Evolutionary conservation across 2,329 filamentous ascomycete genomes (phyloP).

Genomic region (Botrytis paeoniae): DNA sequence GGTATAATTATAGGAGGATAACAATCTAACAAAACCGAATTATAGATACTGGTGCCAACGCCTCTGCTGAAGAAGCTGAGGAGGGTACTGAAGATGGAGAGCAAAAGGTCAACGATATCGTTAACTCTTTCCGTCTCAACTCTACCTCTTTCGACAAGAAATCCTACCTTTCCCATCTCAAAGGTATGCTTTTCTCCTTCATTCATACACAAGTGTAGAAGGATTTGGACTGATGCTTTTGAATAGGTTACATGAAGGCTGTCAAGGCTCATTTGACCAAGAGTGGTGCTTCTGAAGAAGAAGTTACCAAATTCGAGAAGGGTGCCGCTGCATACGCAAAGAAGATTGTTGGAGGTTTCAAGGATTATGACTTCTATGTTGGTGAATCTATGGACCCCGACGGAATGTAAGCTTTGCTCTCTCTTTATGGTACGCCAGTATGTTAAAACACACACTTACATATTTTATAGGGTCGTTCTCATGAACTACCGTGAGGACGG

Average conservation of each 20-base stretch:
- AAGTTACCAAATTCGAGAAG: conserved; percentile 75
- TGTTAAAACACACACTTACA: conserved; percentile 12
- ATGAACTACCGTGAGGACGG: conserved; percentile 98
- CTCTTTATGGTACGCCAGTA: neutral
- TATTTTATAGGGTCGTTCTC: conserved; percentile 66
- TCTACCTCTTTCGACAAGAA: conserved; percentile 84
- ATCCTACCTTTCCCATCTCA: conserved; percentile 76
- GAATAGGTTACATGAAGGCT: conserved; percentile 84
- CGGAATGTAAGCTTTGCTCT: conserved; percentile 69
- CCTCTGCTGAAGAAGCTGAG: conserved; percentile 79
- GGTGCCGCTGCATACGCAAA: conserved; percentile 74
- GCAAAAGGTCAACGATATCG: conserved; percentile 85
- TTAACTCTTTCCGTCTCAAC: conserved; percentile 87
- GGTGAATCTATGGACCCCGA: conserved; percentile 91
- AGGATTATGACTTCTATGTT: conserved; percentile 93
- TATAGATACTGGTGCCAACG: conserved; percentile 87
- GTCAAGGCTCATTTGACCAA: conserved; percentile 63
- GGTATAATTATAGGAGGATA: neutral
- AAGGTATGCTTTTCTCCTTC: conserved; percentile 56
- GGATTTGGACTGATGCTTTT: neutral
- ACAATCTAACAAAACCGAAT: neutral
- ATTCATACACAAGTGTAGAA: conserved; percentile 11
- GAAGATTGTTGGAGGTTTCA: conserved; percentile 78
- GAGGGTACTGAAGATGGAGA: conserved; percentile 68
- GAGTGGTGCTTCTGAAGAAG: conserved; percentile 55